Evolutionary conservation across 768 basidiomycete genomes (phyloP).

Genomic region (Suillus sp.): DNA sequence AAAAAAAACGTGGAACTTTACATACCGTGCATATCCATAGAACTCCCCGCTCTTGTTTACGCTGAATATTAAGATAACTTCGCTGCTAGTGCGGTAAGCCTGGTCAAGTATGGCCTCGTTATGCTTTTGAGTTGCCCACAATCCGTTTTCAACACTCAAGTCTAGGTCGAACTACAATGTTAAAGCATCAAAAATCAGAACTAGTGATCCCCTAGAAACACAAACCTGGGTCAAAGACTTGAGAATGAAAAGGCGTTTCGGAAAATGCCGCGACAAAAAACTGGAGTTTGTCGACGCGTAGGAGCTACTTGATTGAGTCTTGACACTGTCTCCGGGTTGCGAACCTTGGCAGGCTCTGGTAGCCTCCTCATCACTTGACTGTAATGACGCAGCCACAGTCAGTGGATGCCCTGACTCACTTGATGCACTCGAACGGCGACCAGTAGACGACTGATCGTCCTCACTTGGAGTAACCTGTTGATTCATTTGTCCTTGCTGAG

Average conservation of each 20-base stretch:
- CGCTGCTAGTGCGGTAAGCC: conserved; percentile 87
- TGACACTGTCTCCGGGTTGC: conserved; percentile 15
- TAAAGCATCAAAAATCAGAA: neutral
- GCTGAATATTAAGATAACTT: conserved; percentile 88
- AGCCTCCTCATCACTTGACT: conserved; percentile 43
- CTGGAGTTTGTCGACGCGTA: conserved; percentile 84
- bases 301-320: conserved; percentile 56
- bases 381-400: conserved; percentile 34
- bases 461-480: conserved; percentile 20
- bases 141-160: conserved; percentile 70
- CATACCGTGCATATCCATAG: conserved; percentile 86
- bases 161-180: conserved; percentile 70
- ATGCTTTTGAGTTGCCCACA: conserved; percentile 94
- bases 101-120: conserved; percentile 91
- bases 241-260: conserved; percentile 89
- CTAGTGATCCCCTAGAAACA: neutral
- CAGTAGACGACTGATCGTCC: conserved; percentile 9
- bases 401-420: conserved; percentile 17
- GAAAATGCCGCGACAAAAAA: conserved; percentile 74
- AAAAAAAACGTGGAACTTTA: conserved; percentile 11
- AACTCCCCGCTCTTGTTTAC: conserved; percentile 96
- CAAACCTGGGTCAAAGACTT: conserved; percentile 82
- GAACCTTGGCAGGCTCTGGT: neutral
- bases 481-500: conserved; percentile 36
- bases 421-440: conserved; percentile 15